These are phyloP conservation scores for Verticillium albo-atrum DNA, from an alignment of 2,329 filamentous ascomycete genomes.

Conservation along the genomic window DNA sequence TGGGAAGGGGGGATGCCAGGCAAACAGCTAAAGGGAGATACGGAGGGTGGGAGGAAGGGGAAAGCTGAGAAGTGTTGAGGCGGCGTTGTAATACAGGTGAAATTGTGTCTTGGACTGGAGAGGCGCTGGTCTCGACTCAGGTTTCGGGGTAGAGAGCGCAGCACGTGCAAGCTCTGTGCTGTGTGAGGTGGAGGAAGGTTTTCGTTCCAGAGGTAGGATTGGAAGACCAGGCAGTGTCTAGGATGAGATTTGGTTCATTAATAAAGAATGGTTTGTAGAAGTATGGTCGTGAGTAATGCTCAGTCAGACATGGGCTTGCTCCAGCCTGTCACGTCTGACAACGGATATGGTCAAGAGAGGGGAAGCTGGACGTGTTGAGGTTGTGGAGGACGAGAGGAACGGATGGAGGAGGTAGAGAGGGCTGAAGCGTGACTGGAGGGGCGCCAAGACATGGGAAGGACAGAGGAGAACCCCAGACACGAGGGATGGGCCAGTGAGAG, in stretches of 20 bases:
- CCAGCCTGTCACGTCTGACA: neutral
- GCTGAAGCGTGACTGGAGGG: neutral
- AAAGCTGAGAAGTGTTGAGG: neutral
- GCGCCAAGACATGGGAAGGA: neutral
- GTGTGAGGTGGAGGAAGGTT: too few relatives aligned
- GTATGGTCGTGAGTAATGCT: neutral
- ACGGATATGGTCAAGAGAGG: neutral
- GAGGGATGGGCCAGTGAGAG: neutral
- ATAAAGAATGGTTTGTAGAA: neutral
- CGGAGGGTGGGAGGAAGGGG: too few relatives aligned
- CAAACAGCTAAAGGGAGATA: neutral
- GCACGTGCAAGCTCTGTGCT: neutral
- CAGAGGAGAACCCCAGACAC: neutral
- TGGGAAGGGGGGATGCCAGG: neutral
- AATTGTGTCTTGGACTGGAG: neutral
- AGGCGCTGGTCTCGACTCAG: neutral
- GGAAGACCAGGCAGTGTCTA: neutral
- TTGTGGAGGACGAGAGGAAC: neutral
- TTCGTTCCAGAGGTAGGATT: constrained; percentile 1
- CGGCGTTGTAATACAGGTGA: neutral
- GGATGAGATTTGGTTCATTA: neutral
- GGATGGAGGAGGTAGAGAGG: neutral
- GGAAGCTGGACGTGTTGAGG: neutral
- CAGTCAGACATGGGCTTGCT: neutral
- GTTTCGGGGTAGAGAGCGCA: neutral